Percentiles rank a stretch among this genome's conserved stretches.
phyloP scores from a whole-genome alignment of 2,329 filamentous ascomycete species.

The Massarina eburnea region DNA sequence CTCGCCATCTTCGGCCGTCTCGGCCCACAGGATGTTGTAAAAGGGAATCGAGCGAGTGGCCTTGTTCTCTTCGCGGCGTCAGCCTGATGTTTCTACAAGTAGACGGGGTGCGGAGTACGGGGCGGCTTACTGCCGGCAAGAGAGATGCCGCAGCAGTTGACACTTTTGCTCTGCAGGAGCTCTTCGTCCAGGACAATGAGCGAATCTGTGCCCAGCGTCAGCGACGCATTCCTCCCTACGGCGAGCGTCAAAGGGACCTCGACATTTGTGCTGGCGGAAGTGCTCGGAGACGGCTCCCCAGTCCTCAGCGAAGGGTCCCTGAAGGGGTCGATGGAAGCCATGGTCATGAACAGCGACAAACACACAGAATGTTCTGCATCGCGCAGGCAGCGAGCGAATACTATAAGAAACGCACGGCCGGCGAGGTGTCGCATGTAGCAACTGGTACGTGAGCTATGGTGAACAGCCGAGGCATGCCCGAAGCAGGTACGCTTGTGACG shows the following conservation, averaged over 20 bases:
- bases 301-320: constrained; percentile 28
- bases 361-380: background rate
- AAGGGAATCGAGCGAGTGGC: constrained; percentile 67
- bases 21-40: constrained; percentile 83
- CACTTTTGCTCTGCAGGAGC: constrained; percentile 50
- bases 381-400: background rate
- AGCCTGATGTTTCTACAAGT: constrained; percentile 10
- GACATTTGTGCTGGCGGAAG: constrained; percentile 6
- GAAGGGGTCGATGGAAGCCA: constrained; percentile 32
- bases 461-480: background rate
- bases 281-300: constrained; percentile 9
- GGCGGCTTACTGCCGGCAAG: constrained; percentile 48
- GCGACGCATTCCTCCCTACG: constrained; percentile 60
- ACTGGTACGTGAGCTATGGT: background rate
- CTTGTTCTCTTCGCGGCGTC: constrained; percentile 44
- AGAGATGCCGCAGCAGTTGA: constrained; percentile 59
- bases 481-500: background rate
- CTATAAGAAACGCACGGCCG: background rate
- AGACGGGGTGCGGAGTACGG: background rate
- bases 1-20: constrained; percentile 58
- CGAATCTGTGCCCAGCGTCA: constrained; percentile 63
- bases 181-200: constrained; percentile 62
- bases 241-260: constrained; percentile 47
- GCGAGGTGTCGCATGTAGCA: background rate
- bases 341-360: constrained; percentile 20